Conservation (phyloP, 768 basidiomycete species). For the Trametes punicea region DNA sequence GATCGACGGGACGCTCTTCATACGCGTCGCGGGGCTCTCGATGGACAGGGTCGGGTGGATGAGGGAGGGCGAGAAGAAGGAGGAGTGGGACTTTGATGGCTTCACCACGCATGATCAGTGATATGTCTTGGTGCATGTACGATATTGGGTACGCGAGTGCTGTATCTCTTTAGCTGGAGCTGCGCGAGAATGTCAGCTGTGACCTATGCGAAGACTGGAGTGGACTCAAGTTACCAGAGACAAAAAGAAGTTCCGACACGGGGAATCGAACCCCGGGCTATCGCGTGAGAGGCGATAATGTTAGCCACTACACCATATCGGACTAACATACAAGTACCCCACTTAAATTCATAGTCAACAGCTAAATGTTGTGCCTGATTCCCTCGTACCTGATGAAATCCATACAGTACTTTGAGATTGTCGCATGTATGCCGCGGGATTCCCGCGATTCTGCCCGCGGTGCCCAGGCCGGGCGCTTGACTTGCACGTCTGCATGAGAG, state of each 20-base stretch:
- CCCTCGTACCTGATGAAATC: too few species aligned
- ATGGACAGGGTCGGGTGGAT: conserved; percentile 37
- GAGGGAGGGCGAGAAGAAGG: conserved; percentile 33
- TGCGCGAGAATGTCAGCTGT: too few species aligned
- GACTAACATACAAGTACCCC: too few species aligned
- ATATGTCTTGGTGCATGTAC: neutral
- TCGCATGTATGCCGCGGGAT: too few species aligned
- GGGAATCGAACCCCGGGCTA: conserved; percentile 19
- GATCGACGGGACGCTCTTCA: conserved; percentile 60
- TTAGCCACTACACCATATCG: conserved; percentile 20
- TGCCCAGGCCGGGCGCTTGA: too few species aligned
- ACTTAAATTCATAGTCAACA: neutral
- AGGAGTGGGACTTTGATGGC: conserved; percentile 29
- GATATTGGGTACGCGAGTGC: neutral
- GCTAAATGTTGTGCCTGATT: neutral
- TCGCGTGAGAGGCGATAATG: conserved; percentile 19
- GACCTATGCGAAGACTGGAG: neutral
- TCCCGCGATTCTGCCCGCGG: too few species aligned
- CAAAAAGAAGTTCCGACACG: conserved; percentile 10
- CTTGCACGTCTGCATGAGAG: too few species aligned
- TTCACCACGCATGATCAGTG: conserved; percentile 20
- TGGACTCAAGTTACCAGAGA: neutral
- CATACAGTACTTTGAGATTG: too few species aligned
- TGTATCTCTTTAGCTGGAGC: too few species aligned
- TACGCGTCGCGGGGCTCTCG: conserved; percentile 46